Base-by-base conservation (phyloP, 2,329 filamentous ascomycete genomes). In the Chaetomium strumarium region DNA sequence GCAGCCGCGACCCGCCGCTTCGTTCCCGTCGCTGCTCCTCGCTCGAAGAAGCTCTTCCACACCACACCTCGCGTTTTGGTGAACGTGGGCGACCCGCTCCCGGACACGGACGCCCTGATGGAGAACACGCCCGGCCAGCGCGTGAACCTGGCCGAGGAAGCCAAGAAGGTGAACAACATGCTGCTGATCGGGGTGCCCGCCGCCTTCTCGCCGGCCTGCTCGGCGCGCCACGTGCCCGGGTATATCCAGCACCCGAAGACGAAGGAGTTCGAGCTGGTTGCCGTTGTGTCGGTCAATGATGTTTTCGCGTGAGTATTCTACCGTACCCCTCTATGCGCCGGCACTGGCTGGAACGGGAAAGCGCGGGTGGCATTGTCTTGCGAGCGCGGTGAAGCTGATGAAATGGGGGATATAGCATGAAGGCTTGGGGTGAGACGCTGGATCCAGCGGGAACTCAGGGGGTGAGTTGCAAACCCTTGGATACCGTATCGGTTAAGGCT, bases 201-300 rank as follows among this genome's bases (percentile, higher is more conserved):
- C 46, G 88, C 88, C 51, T 92, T 90, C 71, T 79, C 76, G 1
- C 72, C 73, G 24, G 75, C 74, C 29, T 81, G 77, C 73, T 82
- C 79, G 42, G 71, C 74, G 64, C 74, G 68, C 57, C 92, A 97
- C 67, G 77, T 97, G 42, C 92, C 92, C 1, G 87, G 88, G 51
- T 97, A 90, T 73, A 86, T 96, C 70, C 84, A 83, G 66, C 86
- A 89, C 67, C 78, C 85, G 51, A 83, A 85, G 68, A 78, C 95
- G 62, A 88, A 88, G 73, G 77, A 85, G 55, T 89, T 88, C 30
- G 91, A 90, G 45, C 78, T 86, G 64, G 88, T 96, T 42, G 95
- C 95, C 65, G 89, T 97, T 38, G 83, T 97, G 52, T 84, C 88
- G 14, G 91, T 96, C 67, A 97, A 97, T 68, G 92, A 97, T 68